Base-by-base conservation (phyloP, 2,329 filamentous ascomycete species). In the Chaetomiaceae sp. region DNA sequence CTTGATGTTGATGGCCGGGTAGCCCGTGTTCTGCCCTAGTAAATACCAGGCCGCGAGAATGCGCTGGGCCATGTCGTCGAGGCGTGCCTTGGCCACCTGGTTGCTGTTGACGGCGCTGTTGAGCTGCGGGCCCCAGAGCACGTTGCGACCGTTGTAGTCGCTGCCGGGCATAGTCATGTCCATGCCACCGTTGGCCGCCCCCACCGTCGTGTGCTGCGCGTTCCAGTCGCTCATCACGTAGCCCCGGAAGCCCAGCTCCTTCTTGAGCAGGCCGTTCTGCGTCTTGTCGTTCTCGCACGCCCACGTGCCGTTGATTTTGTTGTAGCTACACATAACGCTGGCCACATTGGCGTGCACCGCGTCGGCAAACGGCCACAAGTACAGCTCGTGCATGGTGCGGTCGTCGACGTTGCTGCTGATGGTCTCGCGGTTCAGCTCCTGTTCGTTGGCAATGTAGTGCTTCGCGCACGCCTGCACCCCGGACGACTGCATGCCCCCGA, bases 91-190 rank as follows among this genome's bases (percentile, higher is more conserved):
- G 5, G 77, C 71, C 4, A 88, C 74, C 48, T 77, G 73, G 27
- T 80, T 80, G 56, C 75, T 78, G 58, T 78, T 70, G 55, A 85
- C 70, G 23, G 80, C 79, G 42, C 62, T 69, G 47, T 69, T 68
- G 14, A 85, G 73, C 54, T 71, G 70, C 9, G 71, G 66, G 0
- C 81, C 81, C 80, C 81, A 83, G 33, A 77, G 71, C 3, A 80
- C 65, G 37, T 70, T 74, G 27, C 68, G 68, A 41, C 75, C 72
- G 64, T 79, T 79, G 61, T 67, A 81, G 59, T 78, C 72, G 46
- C 72, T 82, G 51, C 89, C 88, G 0, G 86, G 86, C 86, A 92
- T 92, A 2, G 83, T 82, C 86, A 90, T 89, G 65, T 92, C 87
- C 55, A 92, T 66, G 23, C 88, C 88, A 20, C 81, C 78, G 55